Conservation (phyloP, 805 yeast species). For the Suhomyces tanzawaensis region DNA sequence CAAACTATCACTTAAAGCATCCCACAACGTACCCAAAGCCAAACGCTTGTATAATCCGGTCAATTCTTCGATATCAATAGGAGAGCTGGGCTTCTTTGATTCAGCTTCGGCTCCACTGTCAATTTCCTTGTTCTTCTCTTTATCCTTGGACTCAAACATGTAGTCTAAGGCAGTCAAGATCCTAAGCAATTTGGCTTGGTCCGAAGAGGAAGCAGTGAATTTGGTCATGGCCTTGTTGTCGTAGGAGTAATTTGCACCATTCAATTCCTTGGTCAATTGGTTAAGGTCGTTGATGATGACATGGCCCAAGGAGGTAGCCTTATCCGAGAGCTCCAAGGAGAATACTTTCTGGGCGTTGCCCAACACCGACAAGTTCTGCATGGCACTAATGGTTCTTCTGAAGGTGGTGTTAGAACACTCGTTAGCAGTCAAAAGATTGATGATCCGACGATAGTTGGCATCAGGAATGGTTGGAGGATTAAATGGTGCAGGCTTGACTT, state of each 20-base stretch:
- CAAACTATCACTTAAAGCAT: slow-evolving; percentile 72
- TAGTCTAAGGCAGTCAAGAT: slow-evolving; percentile 86
- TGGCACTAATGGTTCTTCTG: slow-evolving; percentile 76
- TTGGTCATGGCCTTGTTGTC: slow-evolving; percentile 56
- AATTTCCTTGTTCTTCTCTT: slow-evolving; percentile 18
- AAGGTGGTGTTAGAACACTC: slow-evolving; percentile 85
- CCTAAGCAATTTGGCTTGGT: slow-evolving; percentile 84
- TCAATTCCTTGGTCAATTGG: slow-evolving; percentile 45
- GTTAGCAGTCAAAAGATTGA: slow-evolving; percentile 68
- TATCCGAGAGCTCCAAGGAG: slow-evolving; percentile 61
- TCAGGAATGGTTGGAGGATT: slow-evolving; percentile 65
- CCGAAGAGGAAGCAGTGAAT: slow-evolving; percentile 77
- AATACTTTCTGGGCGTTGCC: slow-evolving; percentile 62
- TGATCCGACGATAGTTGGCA: slow-evolving; percentile 57
- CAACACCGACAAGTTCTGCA: slow-evolving; percentile 69
- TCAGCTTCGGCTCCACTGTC: slow-evolving; percentile 12
- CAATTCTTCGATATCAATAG: slow-evolving; percentile 43
- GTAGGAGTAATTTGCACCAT: slow-evolving; percentile 30
- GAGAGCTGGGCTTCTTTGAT: slow-evolving; percentile 9
- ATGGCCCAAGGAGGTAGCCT: slow-evolving; percentile 60
- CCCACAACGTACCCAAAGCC: slow-evolving; percentile 81
- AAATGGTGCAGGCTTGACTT: slow-evolving; percentile 17
- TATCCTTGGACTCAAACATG: slow-evolving; percentile 52
- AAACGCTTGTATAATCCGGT: slow-evolving; percentile 63
- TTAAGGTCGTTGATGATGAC: slow-evolving; percentile 55